Percentiles rank a stretch among this genome's conserved stretches.
Conservation (phyloP, 768 basidiomycete genomes). For the Suillus sp. region DNA sequence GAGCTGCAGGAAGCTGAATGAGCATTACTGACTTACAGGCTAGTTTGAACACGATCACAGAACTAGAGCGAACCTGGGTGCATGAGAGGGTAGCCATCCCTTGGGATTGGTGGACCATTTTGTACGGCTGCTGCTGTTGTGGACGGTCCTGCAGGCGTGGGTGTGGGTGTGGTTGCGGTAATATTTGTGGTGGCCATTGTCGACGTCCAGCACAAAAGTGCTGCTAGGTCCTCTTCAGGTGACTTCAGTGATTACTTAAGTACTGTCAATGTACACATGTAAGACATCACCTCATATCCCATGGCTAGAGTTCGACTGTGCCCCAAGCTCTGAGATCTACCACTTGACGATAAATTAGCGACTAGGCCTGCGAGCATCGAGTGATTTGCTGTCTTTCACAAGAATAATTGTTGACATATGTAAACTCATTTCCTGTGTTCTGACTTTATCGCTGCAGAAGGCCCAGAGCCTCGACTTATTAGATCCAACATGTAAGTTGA, state of each 20-base stretch:
- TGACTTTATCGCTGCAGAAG: no score
- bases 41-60: conserved; percentile 4
- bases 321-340: no score
- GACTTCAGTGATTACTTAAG: neutral
- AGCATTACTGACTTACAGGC: neutral
- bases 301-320: no score
- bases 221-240: neutral
- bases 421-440: no score
- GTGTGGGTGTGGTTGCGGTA: neutral
- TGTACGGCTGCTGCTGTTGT: neutral
- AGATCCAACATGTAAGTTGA: no score
- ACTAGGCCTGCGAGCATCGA: no score
- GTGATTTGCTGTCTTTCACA: no score
- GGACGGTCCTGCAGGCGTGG: conserved; percentile 2
- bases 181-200: conserved; percentile 8
- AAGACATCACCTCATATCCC: no score
- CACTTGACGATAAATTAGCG: no score
- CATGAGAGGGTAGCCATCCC: conserved; percentile 42
- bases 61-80: conserved; percentile 35
- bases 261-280: no score
- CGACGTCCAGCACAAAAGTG: neutral
- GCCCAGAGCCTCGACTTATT: no score
- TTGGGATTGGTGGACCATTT: conserved; percentile 20
- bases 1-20: conserved; percentile 23
- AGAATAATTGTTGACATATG: no score